A percentile compares a stretch with the other conserved stretches of the same genome.
Conservation (phyloP, 306 rosid genomes). For the Senna siamea region DNA sequence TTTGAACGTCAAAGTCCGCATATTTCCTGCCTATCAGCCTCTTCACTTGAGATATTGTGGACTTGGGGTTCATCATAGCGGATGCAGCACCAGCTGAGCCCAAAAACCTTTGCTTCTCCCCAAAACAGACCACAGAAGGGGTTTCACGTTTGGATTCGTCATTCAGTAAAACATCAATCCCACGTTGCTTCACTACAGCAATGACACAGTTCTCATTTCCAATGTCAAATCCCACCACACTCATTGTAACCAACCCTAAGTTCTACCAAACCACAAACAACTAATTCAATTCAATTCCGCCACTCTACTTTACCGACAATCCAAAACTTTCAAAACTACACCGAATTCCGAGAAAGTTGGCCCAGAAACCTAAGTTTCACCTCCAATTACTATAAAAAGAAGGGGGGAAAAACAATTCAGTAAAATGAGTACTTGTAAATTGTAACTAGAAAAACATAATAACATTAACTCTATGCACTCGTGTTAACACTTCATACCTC, state of each 20-base stretch:
- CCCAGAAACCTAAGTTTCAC: slow-evolving; percentile 40
- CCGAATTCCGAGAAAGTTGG: slow-evolving; percentile 27
- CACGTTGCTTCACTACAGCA: slow-evolving; percentile 88
- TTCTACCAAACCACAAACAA: slow-evolving; percentile 26
- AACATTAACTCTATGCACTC: slow-evolving; percentile 7
- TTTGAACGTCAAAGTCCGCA: slow-evolving; percentile 57
- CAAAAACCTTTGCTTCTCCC: slow-evolving; percentile 94
- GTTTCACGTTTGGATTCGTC: slow-evolving; percentile 95
- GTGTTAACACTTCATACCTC: neutral
- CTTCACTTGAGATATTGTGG: slow-evolving; percentile 90
- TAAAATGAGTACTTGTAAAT: slow-evolving; percentile 26
- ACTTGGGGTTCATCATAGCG: slow-evolving; percentile 80
- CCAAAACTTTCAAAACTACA: slow-evolving; percentile 12
- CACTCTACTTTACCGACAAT: slow-evolving; percentile 34
- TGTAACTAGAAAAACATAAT: neutral
- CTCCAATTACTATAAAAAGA: slow-evolving; percentile 37
- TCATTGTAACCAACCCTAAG: slow-evolving; percentile 52
- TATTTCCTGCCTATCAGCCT: slow-evolving; percentile 79
- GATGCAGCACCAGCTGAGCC: slow-evolving; percentile 95
- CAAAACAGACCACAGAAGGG: slow-evolving; percentile 81
- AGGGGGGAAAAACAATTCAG: slow-evolving; percentile 1
- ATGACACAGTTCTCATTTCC: slow-evolving; percentile 96
- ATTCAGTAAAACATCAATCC: slow-evolving; percentile 86
- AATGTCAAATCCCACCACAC: slow-evolving; percentile 93
- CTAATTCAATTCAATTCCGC: slow-evolving; percentile 31